Evolutionary conservation across 2,329 filamentous ascomycete genomes (phyloP), one percentile per base, ranked within the genome.

Genomic region (Nigrospora oryzae): DNA sequence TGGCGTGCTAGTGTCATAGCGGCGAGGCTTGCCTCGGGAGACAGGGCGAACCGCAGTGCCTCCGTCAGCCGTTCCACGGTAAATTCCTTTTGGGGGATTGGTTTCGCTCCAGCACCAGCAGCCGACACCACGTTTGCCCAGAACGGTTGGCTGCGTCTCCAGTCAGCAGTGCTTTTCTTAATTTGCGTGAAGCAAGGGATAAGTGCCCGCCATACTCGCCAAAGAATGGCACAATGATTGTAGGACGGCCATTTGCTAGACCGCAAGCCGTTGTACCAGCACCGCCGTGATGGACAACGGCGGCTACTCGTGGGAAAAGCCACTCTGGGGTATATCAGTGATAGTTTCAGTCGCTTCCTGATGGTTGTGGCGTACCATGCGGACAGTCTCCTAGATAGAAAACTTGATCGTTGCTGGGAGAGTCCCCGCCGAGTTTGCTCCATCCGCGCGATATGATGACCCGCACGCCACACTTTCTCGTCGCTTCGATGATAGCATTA

Each of bases 191-290:
- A 28, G 23, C 2, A 6, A 28, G 10, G 7, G 23, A 7, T 2
- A 28, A 28, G 23, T 7, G 23, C 5, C 23, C 8, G 23, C 30
- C 43, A n/a, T 60, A 61, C 44, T 79, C 81, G 10, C 80, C 80
- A 49, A 84, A 84, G 62, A 84, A 84, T 0, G 80, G 80, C 0
- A 84, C 76, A 17, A 84, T 75, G 57, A 82, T 77, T 1, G 80
- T 83, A 0, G 80, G 80, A 37, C 70, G 73, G 1, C 72, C 80
- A 41, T 69, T 74, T 44, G 76, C 75, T 11, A 84, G 65, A 1
- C 79, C 80, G 15, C 78, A 79, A 2, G 81, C 81, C 1, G 79
- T 82, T 0, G 81, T 84, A 3, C 81, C 81, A 2, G 81, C 81
- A 14, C 80, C 80, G 8, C 80, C 80, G 47, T 84, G 80, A 50